Percentiles rank a stretch among this genome's conserved stretches.
Evolutionary conservation across 257 asterid genomes (phyloP).

Genomic region (Buddleja alternifolia): DNA sequence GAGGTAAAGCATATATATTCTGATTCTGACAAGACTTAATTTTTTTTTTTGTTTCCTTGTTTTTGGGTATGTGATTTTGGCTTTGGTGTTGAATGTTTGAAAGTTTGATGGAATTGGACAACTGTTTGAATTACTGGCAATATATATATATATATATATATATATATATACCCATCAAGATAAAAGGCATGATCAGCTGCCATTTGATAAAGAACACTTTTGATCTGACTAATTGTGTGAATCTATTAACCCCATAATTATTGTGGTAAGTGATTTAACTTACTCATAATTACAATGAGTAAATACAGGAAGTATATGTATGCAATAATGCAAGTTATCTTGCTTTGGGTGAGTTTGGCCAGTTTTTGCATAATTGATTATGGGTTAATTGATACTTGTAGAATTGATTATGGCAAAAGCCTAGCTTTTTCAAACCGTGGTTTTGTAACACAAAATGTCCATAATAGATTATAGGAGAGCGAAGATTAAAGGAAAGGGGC

Average conservation of each 20-base stretch:
- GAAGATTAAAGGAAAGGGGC: no score
- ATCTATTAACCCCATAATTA: neutral
- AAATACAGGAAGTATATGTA: neutral
- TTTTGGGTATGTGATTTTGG: neutral
- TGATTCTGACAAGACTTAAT: neutral
- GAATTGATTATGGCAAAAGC: no score
- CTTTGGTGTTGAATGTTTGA: conserved; percentile 15
- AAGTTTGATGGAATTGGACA: conserved; percentile 4
- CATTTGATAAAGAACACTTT: conserved; percentile 4
- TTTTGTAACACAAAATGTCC: no score
- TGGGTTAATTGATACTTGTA: no score
- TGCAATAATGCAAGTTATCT: neutral
- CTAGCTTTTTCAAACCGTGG: no score
- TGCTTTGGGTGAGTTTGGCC: no score
- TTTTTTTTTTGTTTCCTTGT: neutral
- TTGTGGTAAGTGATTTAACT: conserved; percentile 1
- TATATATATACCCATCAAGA: no score
- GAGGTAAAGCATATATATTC: conserved; percentile 52
- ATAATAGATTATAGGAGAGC: no score
- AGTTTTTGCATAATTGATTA: no score
- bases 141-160: no score
- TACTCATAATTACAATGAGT: neutral
- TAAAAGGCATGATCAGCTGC: neutral
- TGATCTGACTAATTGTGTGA: conserved; percentile 12
- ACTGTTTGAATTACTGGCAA: neutral